A percentile compares a stretch with the other conserved stretches of the same genome.
phyloP scores from a whole-genome alignment of 306 rosid species.

The Prunus salicina region DNA sequence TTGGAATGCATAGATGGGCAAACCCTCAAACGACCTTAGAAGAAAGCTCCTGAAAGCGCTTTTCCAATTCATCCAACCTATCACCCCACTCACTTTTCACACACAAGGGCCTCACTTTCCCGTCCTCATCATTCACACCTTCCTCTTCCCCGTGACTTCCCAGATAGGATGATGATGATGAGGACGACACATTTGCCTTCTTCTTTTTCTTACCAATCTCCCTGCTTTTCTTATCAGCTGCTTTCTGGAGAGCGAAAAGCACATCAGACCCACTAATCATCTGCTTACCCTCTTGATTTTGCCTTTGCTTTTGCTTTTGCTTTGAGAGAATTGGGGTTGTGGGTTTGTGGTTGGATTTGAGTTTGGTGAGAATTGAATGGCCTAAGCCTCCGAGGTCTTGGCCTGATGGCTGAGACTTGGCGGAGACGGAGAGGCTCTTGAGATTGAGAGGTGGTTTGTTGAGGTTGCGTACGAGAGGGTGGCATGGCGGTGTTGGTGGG shows the following conservation, averaged over 20 bases:
- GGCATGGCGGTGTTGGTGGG: slow-evolving; percentile 11
- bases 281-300: slow-evolving; percentile 24
- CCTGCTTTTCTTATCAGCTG: slow-evolving; percentile 28
- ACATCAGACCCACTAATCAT: slow-evolving; percentile 61
- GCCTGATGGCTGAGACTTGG: slow-evolving; percentile 29
- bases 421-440: slow-evolving; percentile 22
- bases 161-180: slow-evolving; percentile 29
- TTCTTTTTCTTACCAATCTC: slow-evolving; percentile 27
- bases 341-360: slow-evolving; percentile 28
- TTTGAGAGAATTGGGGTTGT: not conserved
- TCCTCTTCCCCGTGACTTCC: slow-evolving; percentile 20
- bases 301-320: slow-evolving; percentile 4
- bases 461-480: slow-evolving; percentile 21
- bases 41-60: slow-evolving; percentile 52
- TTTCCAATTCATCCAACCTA: slow-evolving; percentile 54
- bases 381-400: slow-evolving; percentile 31
- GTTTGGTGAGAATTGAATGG: slow-evolving; percentile 15
- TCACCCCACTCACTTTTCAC: slow-evolving; percentile 48
- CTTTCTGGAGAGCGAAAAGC: slow-evolving; percentile 67
- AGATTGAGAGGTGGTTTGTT: slow-evolving; percentile 2
- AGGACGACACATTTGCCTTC: not conserved
- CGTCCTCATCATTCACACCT: slow-evolving; percentile 23
- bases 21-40: slow-evolving; percentile 27
- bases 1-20: not conserved
- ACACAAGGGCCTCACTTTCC: slow-evolving; percentile 40